Evolutionary conservation across 352 stramenopile species (phyloP).

Genomic region (Blastocystis sp.): DNA sequence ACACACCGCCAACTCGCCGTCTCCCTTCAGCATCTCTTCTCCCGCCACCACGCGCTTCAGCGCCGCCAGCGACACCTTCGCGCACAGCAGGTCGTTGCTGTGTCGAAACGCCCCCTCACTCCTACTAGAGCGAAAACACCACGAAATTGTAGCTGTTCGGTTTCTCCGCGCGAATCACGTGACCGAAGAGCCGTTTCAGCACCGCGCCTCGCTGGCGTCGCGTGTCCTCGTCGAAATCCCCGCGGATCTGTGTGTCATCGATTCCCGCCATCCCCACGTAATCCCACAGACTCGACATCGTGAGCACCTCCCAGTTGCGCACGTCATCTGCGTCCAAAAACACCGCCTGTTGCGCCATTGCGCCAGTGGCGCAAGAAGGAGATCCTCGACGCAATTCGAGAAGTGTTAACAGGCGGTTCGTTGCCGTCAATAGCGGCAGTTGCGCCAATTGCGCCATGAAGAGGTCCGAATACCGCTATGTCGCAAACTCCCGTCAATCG

Average conservation of each 20-base stretch:
- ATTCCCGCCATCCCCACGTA: background rate
- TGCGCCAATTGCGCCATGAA: background rate
- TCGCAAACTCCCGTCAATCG: background rate
- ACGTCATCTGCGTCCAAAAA: background rate
- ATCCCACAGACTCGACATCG: background rate
- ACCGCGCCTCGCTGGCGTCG: background rate
- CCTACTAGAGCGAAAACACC: constrained; percentile 28
- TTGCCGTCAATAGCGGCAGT: background rate
- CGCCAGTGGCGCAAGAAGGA: no score
- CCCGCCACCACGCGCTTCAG: background rate
- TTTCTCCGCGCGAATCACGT: background rate
- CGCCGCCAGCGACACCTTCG: background rate
- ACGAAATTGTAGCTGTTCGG: background rate
- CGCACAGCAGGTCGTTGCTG: constrained; percentile 16
- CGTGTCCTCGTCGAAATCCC: background rate
- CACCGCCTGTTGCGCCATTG: background rate
- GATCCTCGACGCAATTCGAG: background rate
- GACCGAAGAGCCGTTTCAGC: background rate
- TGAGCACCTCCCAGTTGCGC: background rate
- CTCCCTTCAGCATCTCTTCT: background rate
- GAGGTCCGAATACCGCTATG: background rate
- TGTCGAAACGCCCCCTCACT: background rate
- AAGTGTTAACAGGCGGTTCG: background rate
- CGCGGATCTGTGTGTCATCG: background rate
- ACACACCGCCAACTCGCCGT: background rate